Evolutionary conservation across 1,139 yeast genomes (phyloP).

Genomic region (Hansenula sp.): DNA sequence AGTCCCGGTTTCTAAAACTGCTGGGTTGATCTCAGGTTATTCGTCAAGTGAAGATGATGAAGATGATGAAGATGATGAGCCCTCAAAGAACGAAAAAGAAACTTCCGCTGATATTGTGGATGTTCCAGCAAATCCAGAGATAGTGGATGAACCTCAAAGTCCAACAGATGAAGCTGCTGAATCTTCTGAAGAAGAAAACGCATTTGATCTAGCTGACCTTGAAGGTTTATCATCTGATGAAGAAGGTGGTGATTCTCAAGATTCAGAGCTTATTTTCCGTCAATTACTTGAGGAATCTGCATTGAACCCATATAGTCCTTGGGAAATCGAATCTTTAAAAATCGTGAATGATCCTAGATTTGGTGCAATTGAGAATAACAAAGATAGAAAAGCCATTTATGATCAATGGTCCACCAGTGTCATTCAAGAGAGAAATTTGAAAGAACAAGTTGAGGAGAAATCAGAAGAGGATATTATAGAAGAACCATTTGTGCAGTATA

Average conservation of each 20-base stretch:
- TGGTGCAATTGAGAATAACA: constrained; percentile 30
- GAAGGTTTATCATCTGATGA: constrained; percentile 9
- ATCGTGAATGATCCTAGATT: constrained; percentile 37
- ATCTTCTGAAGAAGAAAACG: constrained; percentile 13
- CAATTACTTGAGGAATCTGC: constrained; percentile 25
- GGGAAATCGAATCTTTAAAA: constrained; percentile 41
- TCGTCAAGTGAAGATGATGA: constrained; percentile 15
- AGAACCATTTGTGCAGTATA: constrained; percentile 24
- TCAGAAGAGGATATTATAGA: constrained; percentile 1
- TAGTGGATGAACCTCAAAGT: constrained; percentile 3
- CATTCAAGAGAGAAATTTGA: not conserved
- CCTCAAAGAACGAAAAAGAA: constrained; percentile 5
- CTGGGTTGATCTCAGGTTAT: constrained; percentile 12
- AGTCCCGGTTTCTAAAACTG: constrained; percentile 4
- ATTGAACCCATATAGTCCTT: constrained; percentile 38
- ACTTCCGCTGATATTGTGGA: constrained; percentile 2
- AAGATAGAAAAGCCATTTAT: constrained; percentile 32
- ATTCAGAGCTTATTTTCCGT: constrained; percentile 16
- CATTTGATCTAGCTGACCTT: constrained; percentile 12
- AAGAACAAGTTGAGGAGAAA: constrained; percentile 10
- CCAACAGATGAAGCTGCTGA: not conserved
- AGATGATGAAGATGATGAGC: constrained; percentile 10
- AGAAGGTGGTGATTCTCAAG: constrained; percentile 1
- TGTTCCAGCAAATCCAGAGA: constrained; percentile 4
- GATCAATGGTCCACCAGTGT: constrained; percentile 34